Evolutionary conservation across 768 basidiomycete genomes (phyloP), one percentile per base, ranked within the genome.

Genomic region (Psilocybe subaeruginosa): DNA sequence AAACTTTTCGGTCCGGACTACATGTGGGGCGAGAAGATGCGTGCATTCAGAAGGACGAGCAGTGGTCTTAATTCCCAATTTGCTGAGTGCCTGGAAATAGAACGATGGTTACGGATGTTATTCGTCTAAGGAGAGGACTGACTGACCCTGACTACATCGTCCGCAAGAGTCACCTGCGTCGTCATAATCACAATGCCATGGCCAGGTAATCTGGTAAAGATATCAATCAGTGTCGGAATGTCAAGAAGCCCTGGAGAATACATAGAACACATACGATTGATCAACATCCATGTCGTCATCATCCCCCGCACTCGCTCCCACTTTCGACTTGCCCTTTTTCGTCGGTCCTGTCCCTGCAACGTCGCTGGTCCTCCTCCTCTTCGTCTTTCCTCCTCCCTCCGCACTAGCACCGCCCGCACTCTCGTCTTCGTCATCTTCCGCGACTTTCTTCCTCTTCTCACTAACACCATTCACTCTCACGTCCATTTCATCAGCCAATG

Each of bases 1-100:
- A 70, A 97, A 91, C 72, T 97, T 97, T 69, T 95, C 91, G 1
- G 95, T 97, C 4, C 95, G 84, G 4, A 89, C 85, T 27, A 96
- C 78, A 29, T 79, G 78, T 35, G 82, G 83, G 8, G 86, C 84
- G 50, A 97, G 73, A 11, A 97, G 80, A 74, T 96, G 92, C 0
- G 93, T 97, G 67, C 90, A 93, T 56, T 93, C 87, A 1, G 72
- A 68, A 0, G 89, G 79, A 35, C 85, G 82, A 1, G 81, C 79
- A 7, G 86, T 85, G 59, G 87, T 76, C 64, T 82, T 86, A 7
- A 84, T 88, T 0, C 93, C 94, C 0, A 95, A 72, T 66, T 84
- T 86, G 1, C 71, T 73, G 37, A 96, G 72, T 3, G 73, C 74
- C 93, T 95, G 52, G 17, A 35, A 11, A 27, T 43, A 52, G 23